Evolutionary conservation across 139 green algal genomes (phyloP).

Genomic region (Tetradesmus lagerheimii): DNA sequence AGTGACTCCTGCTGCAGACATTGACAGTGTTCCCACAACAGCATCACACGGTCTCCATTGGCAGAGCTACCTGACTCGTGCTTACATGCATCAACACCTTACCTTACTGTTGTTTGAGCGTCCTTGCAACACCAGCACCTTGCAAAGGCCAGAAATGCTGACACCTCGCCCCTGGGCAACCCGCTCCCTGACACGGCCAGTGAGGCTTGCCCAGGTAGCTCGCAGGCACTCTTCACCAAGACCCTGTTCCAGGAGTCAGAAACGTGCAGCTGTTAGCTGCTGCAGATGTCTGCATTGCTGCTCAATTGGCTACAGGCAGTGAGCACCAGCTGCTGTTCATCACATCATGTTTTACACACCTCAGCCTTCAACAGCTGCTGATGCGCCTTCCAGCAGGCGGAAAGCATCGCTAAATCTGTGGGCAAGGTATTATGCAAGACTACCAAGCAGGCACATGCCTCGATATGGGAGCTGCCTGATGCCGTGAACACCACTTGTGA

Average conservation of each 20-base stretch:
- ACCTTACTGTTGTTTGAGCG: background rate
- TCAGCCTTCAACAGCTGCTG: background rate
- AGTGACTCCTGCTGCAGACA: background rate
- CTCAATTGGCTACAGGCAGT: too few species aligned
- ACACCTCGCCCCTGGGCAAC: conserved; percentile 15
- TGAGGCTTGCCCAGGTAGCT: background rate
- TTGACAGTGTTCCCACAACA: background rate
- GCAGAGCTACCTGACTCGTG: too few species aligned
- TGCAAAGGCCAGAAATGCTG: conserved; percentile 18
- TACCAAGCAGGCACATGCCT: background rate
- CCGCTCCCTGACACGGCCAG: background rate
- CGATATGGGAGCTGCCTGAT: too few species aligned
- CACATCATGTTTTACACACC: background rate
- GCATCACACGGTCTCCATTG: background rate
- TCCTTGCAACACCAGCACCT: conserved; percentile 8
- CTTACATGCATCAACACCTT: background rate
- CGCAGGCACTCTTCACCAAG: background rate
- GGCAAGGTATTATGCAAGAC: background rate
- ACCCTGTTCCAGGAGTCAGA: background rate
- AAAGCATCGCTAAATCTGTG: background rate
- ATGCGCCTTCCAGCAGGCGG: conserved; percentile 21
- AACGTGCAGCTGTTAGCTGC: background rate
- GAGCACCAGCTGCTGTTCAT: background rate
- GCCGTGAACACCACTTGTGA: too few species aligned
- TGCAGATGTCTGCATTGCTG: background rate